Evolutionary conservation across 352 stramenopile species (phyloP).

Genomic region (Phytophthora palmivora): DNA sequence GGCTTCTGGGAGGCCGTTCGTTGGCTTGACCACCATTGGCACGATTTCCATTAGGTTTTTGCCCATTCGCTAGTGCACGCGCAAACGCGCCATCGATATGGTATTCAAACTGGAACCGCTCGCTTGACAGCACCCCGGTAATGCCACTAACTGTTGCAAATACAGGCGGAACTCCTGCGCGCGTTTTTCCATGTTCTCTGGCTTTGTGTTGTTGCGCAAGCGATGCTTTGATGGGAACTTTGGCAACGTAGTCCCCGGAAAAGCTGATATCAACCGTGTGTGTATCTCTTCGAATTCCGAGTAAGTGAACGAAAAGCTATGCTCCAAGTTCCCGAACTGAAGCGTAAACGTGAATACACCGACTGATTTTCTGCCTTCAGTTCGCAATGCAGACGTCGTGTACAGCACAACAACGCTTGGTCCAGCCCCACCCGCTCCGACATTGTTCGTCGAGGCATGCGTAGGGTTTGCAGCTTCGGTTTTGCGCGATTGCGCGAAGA

Average conservation of each 20-base stretch:
- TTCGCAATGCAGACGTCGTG: slow-evolving; percentile 60
- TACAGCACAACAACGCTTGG: slow-evolving; percentile 55
- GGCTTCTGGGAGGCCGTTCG: slow-evolving; percentile 33
- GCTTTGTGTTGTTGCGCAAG: slow-evolving; percentile 80
- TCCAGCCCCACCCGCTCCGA: slow-evolving; percentile 30
- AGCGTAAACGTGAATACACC: slow-evolving; percentile 75
- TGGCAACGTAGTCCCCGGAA: slow-evolving; percentile 42
- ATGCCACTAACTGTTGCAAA: slow-evolving; percentile 65
- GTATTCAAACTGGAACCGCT: slow-evolving; percentile 75
- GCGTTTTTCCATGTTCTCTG: slow-evolving; percentile 89
- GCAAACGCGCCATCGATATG: slow-evolving; percentile 59
- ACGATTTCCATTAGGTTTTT: slow-evolving; percentile 14
- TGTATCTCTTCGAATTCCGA: slow-evolving; percentile 80
- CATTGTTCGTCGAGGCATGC: slow-evolving; percentile 22
- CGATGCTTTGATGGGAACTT: slow-evolving; percentile 86
- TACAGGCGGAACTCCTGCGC: slow-evolving; percentile 81
- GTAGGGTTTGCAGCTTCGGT: slow-evolving; percentile 27
- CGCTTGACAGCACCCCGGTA: slow-evolving; percentile 57
- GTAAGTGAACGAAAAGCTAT: slow-evolving; percentile 72
- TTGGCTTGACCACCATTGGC: slow-evolving; percentile 23
- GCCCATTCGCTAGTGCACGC: slow-evolving; percentile 30
- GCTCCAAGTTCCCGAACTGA: slow-evolving; percentile 55
- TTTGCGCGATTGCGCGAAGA: slow-evolving; percentile 36
- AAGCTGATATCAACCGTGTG: slow-evolving; percentile 45
- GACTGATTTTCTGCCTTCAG: slow-evolving; percentile 66